phyloP scores from a whole-genome alignment of 1,284 basidiomycete genomes.

The Phenoliferia sp. region DNA sequence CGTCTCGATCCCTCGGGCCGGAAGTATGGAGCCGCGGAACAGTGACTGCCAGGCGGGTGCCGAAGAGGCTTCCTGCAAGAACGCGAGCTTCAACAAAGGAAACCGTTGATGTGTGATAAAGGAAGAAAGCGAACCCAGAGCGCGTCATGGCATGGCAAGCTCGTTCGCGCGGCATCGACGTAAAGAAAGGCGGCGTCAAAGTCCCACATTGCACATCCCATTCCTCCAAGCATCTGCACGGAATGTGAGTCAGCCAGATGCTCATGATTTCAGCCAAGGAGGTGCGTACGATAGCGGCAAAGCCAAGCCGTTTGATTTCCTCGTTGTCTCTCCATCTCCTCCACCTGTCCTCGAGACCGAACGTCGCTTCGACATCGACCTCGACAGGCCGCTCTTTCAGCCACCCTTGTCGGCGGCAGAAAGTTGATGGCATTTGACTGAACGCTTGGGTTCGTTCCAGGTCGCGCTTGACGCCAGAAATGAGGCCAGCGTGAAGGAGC shows the following conservation, averaged over 20 bases:
- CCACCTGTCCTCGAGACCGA: slow-evolving; percentile 31
- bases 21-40: slow-evolving; percentile 12
- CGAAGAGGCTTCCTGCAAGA: slow-evolving; percentile 21
- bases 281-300: slow-evolving; percentile 14
- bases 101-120: background rate
- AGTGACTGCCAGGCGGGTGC: slow-evolving; percentile 19
- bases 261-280: background rate
- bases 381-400: slow-evolving; percentile 24
- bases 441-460: slow-evolving; percentile 28
- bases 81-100: background rate
- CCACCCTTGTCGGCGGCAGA: slow-evolving; percentile 27
- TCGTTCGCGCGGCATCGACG: slow-evolving; percentile 27
- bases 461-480: slow-evolving; percentile 31
- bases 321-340: slow-evolving; percentile 29
- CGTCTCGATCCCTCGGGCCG: slow-evolving; percentile 12
- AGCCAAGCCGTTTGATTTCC: slow-evolving; percentile 27
- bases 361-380: slow-evolving; percentile 7
- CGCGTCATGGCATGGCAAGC: slow-evolving; percentile 21
- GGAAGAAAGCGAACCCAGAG: slow-evolving; percentile 22
- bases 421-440: slow-evolving; percentile 27
- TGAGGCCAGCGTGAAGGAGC: slow-evolving; percentile 24
- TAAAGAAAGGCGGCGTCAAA: slow-evolving; percentile 20
- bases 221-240: slow-evolving; percentile 25
- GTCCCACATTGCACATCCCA: slow-evolving; percentile 24
- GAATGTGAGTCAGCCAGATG: background rate